Conservation (phyloP, 2,329 filamentous ascomycete species). For the Phyllosticta paracitricarpa region DNA sequence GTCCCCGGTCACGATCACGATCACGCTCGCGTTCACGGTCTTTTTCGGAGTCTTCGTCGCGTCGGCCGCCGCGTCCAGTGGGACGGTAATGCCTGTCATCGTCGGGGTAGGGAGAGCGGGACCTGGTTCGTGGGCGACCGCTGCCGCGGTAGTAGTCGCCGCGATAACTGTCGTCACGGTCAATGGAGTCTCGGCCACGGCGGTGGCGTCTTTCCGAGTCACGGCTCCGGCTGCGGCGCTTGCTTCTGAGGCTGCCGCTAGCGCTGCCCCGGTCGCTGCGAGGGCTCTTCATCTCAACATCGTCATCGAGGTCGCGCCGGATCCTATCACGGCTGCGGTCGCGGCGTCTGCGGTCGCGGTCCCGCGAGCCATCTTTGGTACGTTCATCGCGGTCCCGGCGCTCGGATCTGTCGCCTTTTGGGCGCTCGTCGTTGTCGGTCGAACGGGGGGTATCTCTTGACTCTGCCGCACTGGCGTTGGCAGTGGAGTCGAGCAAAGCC, state of each 20-base stretch:
- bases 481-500: constrained; percentile 79
- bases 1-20: constrained; percentile 46
- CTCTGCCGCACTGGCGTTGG: constrained; percentile 41
- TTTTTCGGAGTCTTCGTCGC: constrained; percentile 43
- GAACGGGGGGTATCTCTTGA: constrained; percentile 28
- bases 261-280: constrained; percentile 23
- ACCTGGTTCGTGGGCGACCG: constrained; percentile 24
- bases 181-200: constrained; percentile 16
- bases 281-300: constrained; percentile 23
- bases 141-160: constrained; percentile 32
- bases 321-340: constrained; percentile 15
- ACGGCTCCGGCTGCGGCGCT: constrained; percentile 16
- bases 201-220: constrained; percentile 16
- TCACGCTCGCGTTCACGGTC: constrained; percentile 47
- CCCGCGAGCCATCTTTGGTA: constrained; percentile 16
- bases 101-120: constrained; percentile 25
- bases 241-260: constrained; percentile 27
- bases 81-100: constrained; percentile 29
- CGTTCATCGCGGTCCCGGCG: constrained; percentile 25
- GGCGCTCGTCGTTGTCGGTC: constrained; percentile 42
- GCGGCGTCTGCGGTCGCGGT: constrained; percentile 20
- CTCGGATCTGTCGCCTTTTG: constrained; percentile 21
- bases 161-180: constrained; percentile 11
- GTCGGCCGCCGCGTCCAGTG: constrained; percentile 25
- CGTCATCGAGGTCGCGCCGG: constrained; percentile 25